Evolutionary conservation across 1,139 yeast genomes (phyloP), one percentile per base, ranked within the genome.

Genomic region (Kurtzmaniella quercitrusa): DNA sequence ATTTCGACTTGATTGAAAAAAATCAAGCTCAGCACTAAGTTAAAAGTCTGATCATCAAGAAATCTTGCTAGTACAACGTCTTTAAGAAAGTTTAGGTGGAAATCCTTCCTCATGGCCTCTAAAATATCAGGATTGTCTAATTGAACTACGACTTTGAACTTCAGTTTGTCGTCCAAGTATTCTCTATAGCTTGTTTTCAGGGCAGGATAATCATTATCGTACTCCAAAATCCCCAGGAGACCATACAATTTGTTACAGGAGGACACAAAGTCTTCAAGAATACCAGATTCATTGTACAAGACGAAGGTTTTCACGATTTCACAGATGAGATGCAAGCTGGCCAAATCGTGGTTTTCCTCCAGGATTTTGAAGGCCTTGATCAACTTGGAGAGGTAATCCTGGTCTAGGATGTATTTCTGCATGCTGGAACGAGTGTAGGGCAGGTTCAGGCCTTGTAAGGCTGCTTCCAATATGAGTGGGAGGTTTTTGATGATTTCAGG

Each of bases 31-130:
- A 82, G 69, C 27, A 93, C 68, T 48, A 85, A 65, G 51, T 77
- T 78, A 54, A 82, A 78, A 3, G 93, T 77, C 41, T 83, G 79
- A 56, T 93, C 98, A 59, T 93, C 98, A 41, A 91, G 62, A 41
- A 84, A 68, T 44, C 96, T 70, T 2, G 93, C 93, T 33, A 91
- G 65, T 1, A 86, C 94, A 24, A 88, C 95, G 60, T 93, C 97
- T 58, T 86, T 86, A 44, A 93, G 66, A 58, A 86, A 88, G 55
- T 84, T 91, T 45, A 90, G 68, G 48, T 86, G 74, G 57, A 84
- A 88, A 39, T 94, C 90, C 54, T 80, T 81, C 49, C 81, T 80
- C 51, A 91, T 85, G 41, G 85, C 73, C 23, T 63, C 60, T 43
- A 78, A 68, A 24, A 85, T 70, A 7, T 43, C 45, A 8, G 53